A percentile compares a stretch with the other conserved stretches of the same genome.
These are phyloP conservation scores for Wickerhamiella kazuoi DNA, from an alignment of 805 yeast species.

Conservation along the genomic window DNA sequence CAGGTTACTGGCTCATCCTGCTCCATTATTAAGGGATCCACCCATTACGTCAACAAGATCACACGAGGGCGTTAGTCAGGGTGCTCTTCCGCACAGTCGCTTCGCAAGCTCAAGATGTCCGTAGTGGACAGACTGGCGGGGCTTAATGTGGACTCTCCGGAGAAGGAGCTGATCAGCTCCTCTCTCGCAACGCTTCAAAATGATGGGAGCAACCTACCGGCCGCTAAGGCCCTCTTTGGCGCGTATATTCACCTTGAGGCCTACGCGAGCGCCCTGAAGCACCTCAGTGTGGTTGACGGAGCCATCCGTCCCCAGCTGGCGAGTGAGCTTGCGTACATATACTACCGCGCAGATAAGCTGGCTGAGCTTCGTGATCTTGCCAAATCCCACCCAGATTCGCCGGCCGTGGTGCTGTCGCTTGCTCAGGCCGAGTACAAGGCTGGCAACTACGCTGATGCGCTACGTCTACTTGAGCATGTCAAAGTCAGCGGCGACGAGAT, in stretches of 20 bases:
- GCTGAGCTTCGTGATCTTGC: constrained; percentile 15
- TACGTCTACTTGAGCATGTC: constrained; percentile 22
- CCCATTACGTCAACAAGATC: no score
- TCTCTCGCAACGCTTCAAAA: constrained; percentile 18
- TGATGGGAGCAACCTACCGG: constrained; percentile 18
- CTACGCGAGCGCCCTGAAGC: constrained; percentile 31
- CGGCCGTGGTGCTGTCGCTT: constrained; percentile 24
- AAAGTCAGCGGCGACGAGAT: constrained; percentile 25
- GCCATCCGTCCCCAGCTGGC: constrained; percentile 4
- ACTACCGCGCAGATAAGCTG: constrained; percentile 37
- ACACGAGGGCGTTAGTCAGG: not conserved
- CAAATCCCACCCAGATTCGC: constrained; percentile 8
- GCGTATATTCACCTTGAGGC: constrained; percentile 44
- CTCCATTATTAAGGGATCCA: no score
- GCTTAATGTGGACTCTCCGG: not conserved
- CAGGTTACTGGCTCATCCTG: no score
- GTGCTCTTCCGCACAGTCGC: no score
- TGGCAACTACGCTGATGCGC: constrained; percentile 29
- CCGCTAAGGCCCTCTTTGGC: constrained; percentile 30
- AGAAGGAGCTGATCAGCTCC: constrained; percentile 10
- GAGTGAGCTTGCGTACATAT: constrained; percentile 39
- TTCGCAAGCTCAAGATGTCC: not conserved
- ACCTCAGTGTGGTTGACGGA: constrained; percentile 21
- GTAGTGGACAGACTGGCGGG: not conserved
- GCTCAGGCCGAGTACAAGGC: constrained; percentile 38